Conservation (phyloP, 2,329 filamentous ascomycete species). For the Calonectria naviculata region DNA sequence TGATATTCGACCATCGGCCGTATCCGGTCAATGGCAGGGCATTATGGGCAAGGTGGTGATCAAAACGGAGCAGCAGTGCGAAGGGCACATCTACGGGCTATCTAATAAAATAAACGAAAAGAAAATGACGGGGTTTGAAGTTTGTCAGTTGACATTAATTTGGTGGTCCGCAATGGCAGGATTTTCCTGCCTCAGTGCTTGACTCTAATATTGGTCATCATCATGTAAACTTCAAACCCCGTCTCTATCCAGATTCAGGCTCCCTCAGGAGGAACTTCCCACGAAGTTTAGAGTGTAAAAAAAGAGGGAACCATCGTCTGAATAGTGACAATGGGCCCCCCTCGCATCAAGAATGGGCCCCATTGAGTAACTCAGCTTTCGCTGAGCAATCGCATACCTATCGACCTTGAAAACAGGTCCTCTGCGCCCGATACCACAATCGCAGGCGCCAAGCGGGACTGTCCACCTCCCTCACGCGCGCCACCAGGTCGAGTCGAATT, state of each 20-base stretch:
- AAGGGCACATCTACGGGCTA: background rate
- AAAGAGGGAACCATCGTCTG: constrained; percentile 40
- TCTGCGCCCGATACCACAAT: constrained; percentile 59
- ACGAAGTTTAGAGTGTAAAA: constrained; percentile 52
- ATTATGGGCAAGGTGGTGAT: background rate
- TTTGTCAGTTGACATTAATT: constrained; percentile 46
- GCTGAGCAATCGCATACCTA: constrained; percentile 97
- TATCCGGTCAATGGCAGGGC: background rate
- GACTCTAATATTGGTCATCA: constrained; percentile 96
- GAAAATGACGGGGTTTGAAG: constrained; percentile 32
- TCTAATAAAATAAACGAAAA: background rate
- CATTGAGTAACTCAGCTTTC: constrained; percentile 92
- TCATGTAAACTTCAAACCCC: constrained; percentile 78
- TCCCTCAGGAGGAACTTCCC: constrained; percentile 52
- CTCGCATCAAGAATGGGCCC: constrained; percentile 99
- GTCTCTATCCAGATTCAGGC: constrained; percentile 26
- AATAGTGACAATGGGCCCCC: constrained; percentile 59
- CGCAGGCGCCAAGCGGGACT: constrained; percentile 61
- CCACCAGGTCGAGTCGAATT: constrained; percentile 16
- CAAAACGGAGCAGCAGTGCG: too few species aligned
- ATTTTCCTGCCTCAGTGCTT: constrained; percentile 83
- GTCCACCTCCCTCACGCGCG: constrained; percentile 51
- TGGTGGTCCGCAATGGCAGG: constrained; percentile 47
- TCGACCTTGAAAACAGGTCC: constrained; percentile 90
- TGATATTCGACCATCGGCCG: too few species aligned